phyloP scores from a whole-genome alignment of 2,329 filamentous ascomycete genomes.

The Chaetothyriales sp. region DNA sequence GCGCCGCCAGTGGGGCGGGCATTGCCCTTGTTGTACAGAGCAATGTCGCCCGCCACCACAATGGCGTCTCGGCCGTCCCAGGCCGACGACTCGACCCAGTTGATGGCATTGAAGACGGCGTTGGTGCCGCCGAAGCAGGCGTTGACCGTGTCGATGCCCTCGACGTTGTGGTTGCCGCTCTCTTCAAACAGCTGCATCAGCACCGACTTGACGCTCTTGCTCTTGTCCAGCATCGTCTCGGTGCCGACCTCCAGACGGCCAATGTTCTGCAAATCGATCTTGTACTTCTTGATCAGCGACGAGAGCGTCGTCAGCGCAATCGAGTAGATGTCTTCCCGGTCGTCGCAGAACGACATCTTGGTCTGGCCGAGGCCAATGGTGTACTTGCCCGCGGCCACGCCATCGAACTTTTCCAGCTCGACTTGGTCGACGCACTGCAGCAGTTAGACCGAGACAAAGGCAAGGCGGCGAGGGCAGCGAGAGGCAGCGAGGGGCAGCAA shows the following conservation, averaged over 20 bases:
- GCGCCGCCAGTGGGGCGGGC: slow-evolving; percentile 71
- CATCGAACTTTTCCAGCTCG: slow-evolving; percentile 77
- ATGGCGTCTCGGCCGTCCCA: slow-evolving; percentile 76
- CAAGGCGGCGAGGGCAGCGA: no score
- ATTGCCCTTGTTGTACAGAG: slow-evolving; percentile 70
- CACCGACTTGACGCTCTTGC: slow-evolving; percentile 79
- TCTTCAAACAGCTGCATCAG: slow-evolving; percentile 70
- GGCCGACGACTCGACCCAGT: slow-evolving; percentile 75
- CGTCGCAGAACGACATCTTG: slow-evolving; percentile 86
- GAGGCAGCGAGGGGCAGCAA: no score
- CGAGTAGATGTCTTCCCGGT: slow-evolving; percentile 84
- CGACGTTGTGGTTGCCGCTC: slow-evolving; percentile 63
- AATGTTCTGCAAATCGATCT: slow-evolving; percentile 63
- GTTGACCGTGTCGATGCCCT: slow-evolving; percentile 72
- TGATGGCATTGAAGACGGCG: slow-evolving; percentile 67
- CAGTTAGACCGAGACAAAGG: not conserved
- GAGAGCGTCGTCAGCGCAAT: slow-evolving; percentile 65
- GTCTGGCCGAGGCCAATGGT: slow-evolving; percentile 84
- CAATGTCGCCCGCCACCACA: slow-evolving; percentile 70
- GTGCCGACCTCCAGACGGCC: slow-evolving; percentile 75
- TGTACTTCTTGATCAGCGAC: slow-evolving; percentile 69
- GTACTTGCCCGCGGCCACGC: slow-evolving; percentile 69
- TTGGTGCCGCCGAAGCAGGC: slow-evolving; percentile 76
- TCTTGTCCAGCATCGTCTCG: slow-evolving; percentile 77
- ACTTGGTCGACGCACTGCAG: slow-evolving; percentile 69